Evolutionary conservation across 164 flowering plant species (phyloP), one percentile per base, ranked within the genome.

Genomic region (Echeveria elegans): DNA sequence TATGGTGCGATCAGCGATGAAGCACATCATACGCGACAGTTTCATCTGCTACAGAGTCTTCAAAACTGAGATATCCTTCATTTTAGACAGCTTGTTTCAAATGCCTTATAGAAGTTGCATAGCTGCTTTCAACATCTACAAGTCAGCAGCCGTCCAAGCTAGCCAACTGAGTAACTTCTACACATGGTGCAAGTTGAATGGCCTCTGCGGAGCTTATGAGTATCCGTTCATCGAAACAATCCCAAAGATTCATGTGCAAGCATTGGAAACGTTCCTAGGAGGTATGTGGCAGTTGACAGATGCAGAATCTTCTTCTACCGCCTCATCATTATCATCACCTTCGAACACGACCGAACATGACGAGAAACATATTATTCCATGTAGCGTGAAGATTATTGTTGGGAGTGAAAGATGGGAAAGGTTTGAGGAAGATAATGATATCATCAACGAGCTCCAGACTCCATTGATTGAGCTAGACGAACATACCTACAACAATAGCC

Each of bases 271-370:
- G 41, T 81, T 84, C 38, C 81, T 88, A 1, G 60, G 73, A 45
- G 50, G 50, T n/a, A 85, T 85, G 87, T 84, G 86, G 90, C 74
- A 78, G 70, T 43, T 81, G 45, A 80, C 82, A 0, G 83, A 83
- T 1, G 71, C 82, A 0, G 78, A 87, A 0, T 81, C 85, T 0
- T 71, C 85, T 0, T 32, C 67, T 3, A 31, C 68, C 6, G 3
- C 59, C 5, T 67, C 77, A 0, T 28, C 82, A 5, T 66, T 76
- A 0, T 28, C 82, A 67, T 68, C 81, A 1, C 37, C 73, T 14
- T 71, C 77, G 8, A 68, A 34, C 24, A 63, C 64, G 19, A 72
- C 78, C 0, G 80, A 75, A 0, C 79, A 75, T 0, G 66, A 67
- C 1, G 64, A 68, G 3, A 56, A 65, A 28, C 73, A 73, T 29